phyloP scores from a whole-genome alignment of 495 filamentous ascomycete species.

The Pyronema omphalodes region DNA sequence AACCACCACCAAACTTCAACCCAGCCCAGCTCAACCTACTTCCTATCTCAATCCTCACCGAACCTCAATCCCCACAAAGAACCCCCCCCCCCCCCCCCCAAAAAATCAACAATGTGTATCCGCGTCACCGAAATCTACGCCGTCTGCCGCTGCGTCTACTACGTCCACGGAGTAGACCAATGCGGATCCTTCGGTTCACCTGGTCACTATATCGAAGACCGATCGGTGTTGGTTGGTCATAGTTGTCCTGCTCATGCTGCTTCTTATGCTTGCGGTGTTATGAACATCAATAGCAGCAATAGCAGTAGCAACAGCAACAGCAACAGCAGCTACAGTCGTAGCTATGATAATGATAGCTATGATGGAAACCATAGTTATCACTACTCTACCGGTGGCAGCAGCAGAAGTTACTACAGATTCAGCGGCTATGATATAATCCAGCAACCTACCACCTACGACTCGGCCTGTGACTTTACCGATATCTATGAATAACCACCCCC shows the following conservation, averaged over 20 bases:
- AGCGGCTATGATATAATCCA: too few relatives aligned
- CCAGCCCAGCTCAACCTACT: neutral
- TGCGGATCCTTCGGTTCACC: slow-evolving; percentile 51
- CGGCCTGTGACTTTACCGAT: too few relatives aligned
- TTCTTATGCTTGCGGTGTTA: too few relatives aligned
- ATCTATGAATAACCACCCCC: too few relatives aligned
- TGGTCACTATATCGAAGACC: slow-evolving; percentile 54
- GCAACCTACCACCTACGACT: too few relatives aligned
- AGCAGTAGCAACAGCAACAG: too few relatives aligned
- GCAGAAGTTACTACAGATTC: too few relatives aligned
- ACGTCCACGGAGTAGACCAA: slow-evolving; percentile 57
- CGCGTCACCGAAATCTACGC: slow-evolving; percentile 58
- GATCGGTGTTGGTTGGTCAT: slow-evolving; percentile 62
- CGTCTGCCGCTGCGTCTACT: slow-evolving; percentile 65
- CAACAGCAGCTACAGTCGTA: too few relatives aligned
- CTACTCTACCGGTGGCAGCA: too few relatives aligned
- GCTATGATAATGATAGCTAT: too few relatives aligned
- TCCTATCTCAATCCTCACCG: neutral
- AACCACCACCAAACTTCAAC: neutral
- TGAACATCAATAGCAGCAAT: too few relatives aligned
- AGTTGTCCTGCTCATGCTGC: slow-evolving; percentile 42
- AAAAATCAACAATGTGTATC: slow-evolving; percentile 42
- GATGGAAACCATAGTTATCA: too few relatives aligned
- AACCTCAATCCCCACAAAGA: slow-evolving; percentile 2
- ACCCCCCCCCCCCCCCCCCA: neutral